Evolutionary conservation across 257 asterid species (phyloP), one percentile per base, ranked within the genome.

Genomic region (Plectranthus barbatus): DNA sequence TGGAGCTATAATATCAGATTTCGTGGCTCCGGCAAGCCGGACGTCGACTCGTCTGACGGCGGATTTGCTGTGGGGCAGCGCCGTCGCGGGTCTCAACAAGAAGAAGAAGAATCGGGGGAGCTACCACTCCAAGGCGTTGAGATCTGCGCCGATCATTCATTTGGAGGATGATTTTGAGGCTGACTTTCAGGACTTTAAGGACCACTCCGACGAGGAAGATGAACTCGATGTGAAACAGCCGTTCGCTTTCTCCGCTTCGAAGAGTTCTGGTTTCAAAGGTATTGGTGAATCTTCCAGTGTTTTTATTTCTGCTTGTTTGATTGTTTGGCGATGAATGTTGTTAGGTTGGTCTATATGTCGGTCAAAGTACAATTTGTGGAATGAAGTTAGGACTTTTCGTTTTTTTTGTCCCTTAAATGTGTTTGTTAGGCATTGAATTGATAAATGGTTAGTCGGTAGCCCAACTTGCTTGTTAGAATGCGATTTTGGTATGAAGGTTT

Each of bases 101-200:
- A 80, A 71, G 82, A 80, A 71, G 82, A 81, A 69, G 71, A 74
- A 63, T 14, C 63, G 69, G 5, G 64, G 65, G 24, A 79, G 67
- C 39, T 77, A 62, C 47, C 68, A 59, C 68, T 80, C 86, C 1
- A 89, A 77, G 81, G 83, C 84, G 4, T 53, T 70, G 81, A 78
- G 86, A 81, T 83, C 90, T 79, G 68, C 69, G 67, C 65, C 71
- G 59, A n/a, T 81, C 45, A 7, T 79, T 56, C 77, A 80, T 54
- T 61, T 86, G 40, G 88, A 83, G 45, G 82, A 78, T 60, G 95
- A 88, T 53, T 91, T 91, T 69, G 98, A 88, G 58, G 91, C 90
- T 57, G 92, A 91, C 66, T 91, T 86, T 72, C 91, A 82, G 90
- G 88, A 84, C 4, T 91, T 91, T 37, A 84, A 88, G 80, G 92